Evolutionary conservation across 768 basidiomycete genomes (phyloP), one percentile per base, ranked within the genome.

Genomic region (Hericium coralloides): DNA sequence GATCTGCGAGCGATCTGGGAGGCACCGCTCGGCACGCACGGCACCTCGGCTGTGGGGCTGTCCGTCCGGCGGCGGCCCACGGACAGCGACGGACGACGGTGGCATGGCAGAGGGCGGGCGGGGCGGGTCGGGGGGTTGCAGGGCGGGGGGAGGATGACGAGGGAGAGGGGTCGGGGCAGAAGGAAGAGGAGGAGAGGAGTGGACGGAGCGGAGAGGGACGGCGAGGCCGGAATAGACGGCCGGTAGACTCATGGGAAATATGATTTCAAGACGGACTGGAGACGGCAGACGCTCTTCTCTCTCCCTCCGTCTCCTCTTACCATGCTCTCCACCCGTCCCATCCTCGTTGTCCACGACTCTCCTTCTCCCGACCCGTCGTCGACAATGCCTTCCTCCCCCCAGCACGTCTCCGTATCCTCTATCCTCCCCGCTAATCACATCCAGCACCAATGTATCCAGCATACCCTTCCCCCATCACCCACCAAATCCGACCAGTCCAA

Each of bases 271-370:
- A 20, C 43, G 43, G 31, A 31, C 31, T 31, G 31, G 31, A 31
- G 8, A 45, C 43, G 2, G 22, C 64, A 52, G n/a, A 56, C 57
- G 39, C 45, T 57, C 17, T 56, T 52, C 9, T 25, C 47, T 12
- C 53, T 52, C 52, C 26, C 22, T 53, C 51, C 48, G 38, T 57
- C 56, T 52, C 58, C 6, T 52, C 61, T 41, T 17, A 62, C 53
- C 48, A 76, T 73, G 74, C 69, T 76, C 58, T 71, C 71, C 39
- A 65, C 73, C 14, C 68, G 58, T 25, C 49, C 49, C 49, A 23
- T 50, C 12, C 49, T 36, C 22, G 20, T 23, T n/a, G 22, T n/a
- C 49, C n/a, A 22, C 49, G 23, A 31, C 49, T 50, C 49, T 22
- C 25, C 49, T 2, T 36, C 49, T 23, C 49, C 23, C 49, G 50